Evolutionary conservation across 768 basidiomycete species (phyloP).

Genomic region (Tulasnella sp.): DNA sequence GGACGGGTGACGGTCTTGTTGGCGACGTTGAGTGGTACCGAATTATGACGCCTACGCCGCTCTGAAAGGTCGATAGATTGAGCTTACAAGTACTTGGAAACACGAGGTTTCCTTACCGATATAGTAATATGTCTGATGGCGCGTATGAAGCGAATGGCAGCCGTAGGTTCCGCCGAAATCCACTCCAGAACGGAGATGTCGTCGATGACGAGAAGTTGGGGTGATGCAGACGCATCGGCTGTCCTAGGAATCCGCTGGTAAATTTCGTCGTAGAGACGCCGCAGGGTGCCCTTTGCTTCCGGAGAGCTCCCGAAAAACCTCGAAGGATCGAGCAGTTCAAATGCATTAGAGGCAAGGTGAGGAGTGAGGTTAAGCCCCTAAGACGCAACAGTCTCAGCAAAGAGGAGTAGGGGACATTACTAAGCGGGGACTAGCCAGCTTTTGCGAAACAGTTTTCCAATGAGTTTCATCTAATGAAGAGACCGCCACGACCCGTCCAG

Average conservation of each 20-base stretch:
- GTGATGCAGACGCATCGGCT: neutral
- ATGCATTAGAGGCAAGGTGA: neutral
- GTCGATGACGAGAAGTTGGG: neutral
- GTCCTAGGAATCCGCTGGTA: neutral
- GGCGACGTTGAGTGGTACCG: neutral
- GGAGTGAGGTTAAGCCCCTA: neutral
- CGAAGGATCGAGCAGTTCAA: neutral
- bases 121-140: neutral
- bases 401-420: neutral
- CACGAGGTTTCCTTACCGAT: neutral
- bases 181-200: neutral
- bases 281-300: neutral
- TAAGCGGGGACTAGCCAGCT: neutral
- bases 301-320: neutral
- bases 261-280: neutral
- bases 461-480: neutral
- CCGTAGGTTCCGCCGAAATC: neutral
- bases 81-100: neutral
- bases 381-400: neutral
- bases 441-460: slow-evolving; percentile 18
- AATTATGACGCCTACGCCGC: neutral
- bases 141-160: slow-evolving; percentile 1
- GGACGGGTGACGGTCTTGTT: neutral
- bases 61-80: neutral
- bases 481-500: neutral